phyloP scores from a whole-genome alignment of 1,284 basidiomycete genomes.

The Apiotrichum laibachii region DNA sequence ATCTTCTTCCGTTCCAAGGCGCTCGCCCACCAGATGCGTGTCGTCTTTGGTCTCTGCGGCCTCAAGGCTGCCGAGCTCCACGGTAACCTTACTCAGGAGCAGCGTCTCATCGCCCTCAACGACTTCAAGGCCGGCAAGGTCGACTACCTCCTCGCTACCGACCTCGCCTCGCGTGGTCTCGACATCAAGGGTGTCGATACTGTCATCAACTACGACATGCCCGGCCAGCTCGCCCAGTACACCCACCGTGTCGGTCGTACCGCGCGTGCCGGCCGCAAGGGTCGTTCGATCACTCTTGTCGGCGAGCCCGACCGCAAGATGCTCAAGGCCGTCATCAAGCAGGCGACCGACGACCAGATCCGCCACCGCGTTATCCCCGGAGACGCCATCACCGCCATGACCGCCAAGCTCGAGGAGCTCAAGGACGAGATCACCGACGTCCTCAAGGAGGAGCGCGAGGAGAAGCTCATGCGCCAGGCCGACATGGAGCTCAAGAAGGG shows the following conservation, averaged over 20 bases:
- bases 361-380: conserved; percentile 83
- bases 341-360: conserved; percentile 76
- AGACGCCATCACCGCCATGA: conserved; percentile 73
- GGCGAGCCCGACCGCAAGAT: conserved; percentile 95
- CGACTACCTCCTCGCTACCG: conserved; percentile 91
- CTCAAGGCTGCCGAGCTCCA: conserved; percentile 89
- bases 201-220: conserved; percentile 98
- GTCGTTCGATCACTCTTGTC: conserved; percentile 90
- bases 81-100: conserved; percentile 92
- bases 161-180: conserved; percentile 89
- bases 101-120: conserved; percentile 80
- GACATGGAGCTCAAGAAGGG: conserved; percentile 97
- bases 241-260: conserved; percentile 95
- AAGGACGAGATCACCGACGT: conserved; percentile 79
- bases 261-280: conserved; percentile 87
- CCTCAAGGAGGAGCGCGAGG: conserved; percentile 89
- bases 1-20: conserved; percentile 96
- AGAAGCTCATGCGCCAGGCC: conserved; percentile 81
- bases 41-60: conserved; percentile 83
- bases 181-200: conserved; percentile 98
- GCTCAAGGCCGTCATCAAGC: conserved; percentile 93
- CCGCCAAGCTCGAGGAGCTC: conserved; percentile 66
- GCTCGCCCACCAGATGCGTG: conserved; percentile 91
- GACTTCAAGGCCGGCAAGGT: conserved; percentile 80
- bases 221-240: conserved; percentile 86